Conservation (phyloP, 1,139 yeast genomes). For the Pneumocystis jirovecii region DNA sequence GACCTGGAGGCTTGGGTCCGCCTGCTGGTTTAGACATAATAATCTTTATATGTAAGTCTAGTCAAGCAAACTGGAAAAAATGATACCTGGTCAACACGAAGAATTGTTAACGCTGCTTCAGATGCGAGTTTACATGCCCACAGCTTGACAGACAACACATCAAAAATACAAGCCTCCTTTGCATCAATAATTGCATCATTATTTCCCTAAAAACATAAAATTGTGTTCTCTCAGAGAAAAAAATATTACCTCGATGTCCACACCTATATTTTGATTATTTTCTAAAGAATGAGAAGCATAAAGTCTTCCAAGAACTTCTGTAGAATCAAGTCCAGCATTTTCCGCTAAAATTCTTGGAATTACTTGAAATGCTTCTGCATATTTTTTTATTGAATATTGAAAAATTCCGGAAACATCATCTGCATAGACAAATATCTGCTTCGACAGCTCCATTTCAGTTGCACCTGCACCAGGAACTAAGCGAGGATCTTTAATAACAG, state of each 20-base stretch:
- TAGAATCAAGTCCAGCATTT: slow-evolving; percentile 83
- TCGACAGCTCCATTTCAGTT: slow-evolving; percentile 77
- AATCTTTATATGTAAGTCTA: slow-evolving; percentile 16
- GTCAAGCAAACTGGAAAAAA: slow-evolving; percentile 31
- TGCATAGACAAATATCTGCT: slow-evolving; percentile 66
- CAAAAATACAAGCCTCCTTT: slow-evolving; percentile 53
- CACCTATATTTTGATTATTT: slow-evolving; percentile 37
- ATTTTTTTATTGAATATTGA: slow-evolving; percentile 86
- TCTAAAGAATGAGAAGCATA: slow-evolving; percentile 65
- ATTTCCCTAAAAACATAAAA: slow-evolving; percentile 20
- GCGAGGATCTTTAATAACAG: slow-evolving; percentile 63
- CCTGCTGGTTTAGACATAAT: slow-evolving; percentile 14
- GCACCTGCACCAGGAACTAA: slow-evolving; percentile 96
- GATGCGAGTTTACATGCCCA: slow-evolving; percentile 89
- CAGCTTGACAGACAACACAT: slow-evolving; percentile 62
- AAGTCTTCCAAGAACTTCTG: slow-evolving; percentile 71
- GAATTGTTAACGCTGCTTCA: slow-evolving; percentile 82
- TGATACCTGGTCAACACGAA: slow-evolving; percentile 84
- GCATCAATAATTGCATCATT: slow-evolving; percentile 49
- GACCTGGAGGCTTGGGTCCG: slow-evolving; percentile 14
- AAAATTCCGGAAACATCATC: slow-evolving; percentile 86
- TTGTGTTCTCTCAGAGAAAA: neutral
- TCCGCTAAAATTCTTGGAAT: slow-evolving; percentile 87
- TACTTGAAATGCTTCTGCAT: slow-evolving; percentile 88
- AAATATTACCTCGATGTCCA: slow-evolving; percentile 48